Percentiles rank a stretch among this genome's conserved stretches.
Conservation (phyloP, 306 rosid genomes). For the Pachyrhizus erosus region DNA sequence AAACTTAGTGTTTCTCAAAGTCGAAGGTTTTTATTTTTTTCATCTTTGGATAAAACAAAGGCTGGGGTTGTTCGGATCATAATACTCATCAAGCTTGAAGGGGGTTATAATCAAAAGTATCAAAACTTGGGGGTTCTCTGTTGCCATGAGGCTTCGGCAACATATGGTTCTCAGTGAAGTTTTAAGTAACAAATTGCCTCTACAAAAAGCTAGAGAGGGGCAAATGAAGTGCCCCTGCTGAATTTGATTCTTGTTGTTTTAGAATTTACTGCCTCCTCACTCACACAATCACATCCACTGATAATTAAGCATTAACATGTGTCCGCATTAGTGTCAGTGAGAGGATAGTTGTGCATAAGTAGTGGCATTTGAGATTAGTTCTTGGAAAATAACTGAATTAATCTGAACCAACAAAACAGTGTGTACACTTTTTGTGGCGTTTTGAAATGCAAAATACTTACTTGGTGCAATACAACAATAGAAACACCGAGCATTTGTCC, state of each 20-base stretch:
- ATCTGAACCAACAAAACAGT: not conserved
- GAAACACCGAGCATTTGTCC: not conserved
- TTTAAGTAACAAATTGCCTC: not conserved
- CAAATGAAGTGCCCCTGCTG: not conserved
- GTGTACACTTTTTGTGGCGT: not conserved
- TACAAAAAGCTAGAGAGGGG: not conserved
- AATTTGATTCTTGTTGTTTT: constrained; percentile 22
- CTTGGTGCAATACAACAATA: not conserved
- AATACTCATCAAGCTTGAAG: not conserved
- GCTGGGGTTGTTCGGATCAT: not conserved
- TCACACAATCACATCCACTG: not conserved
- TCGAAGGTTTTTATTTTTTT: not conserved
- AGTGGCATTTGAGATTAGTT: not conserved
- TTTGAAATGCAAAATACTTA: not conserved
- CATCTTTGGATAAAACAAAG: not conserved
- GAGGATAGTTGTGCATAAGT: constrained; percentile 1
- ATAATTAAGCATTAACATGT: not conserved
- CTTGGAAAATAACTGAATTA: not conserved
- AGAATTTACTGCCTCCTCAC: constrained; percentile 8
- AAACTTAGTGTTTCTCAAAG: constrained; percentile 6
- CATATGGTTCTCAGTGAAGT: not conserved
- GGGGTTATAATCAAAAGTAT: not conserved
- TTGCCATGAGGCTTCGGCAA: not conserved
- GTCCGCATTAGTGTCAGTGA: not conserved
- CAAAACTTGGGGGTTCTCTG: constrained; percentile 6